Evolutionary conservation across 1,284 basidiomycete genomes (phyloP).

Genomic region (Ceratobasidium sp.): DNA sequence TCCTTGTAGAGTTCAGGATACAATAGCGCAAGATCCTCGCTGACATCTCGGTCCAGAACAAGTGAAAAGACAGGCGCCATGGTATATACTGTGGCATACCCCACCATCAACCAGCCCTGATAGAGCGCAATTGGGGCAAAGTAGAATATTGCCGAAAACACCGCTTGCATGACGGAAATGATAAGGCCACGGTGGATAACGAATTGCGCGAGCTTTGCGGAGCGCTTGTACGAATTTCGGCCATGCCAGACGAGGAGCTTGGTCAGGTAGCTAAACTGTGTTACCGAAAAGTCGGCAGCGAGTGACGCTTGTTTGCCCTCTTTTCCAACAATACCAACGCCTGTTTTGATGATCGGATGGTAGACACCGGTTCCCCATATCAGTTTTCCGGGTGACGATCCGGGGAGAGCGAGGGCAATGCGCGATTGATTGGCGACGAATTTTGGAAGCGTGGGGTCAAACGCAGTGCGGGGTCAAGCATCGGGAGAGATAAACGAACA

Average conservation of each 20-base stretch:
- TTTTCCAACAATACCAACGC: conserved; percentile 97
- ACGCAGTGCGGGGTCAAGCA: conserved; percentile 36
- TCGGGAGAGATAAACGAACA: conserved; percentile 1
- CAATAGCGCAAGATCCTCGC: conserved; percentile 90
- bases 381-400: conserved; percentile 31
- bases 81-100: conserved; percentile 97
- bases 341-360: conserved; percentile 52
- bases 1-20: conserved; percentile 99
- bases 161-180: conserved; percentile 97
- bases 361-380: conserved; percentile 24
- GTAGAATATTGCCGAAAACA: conserved; percentile 97
- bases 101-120: conserved; percentile 98
- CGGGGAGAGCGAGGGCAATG: conserved; percentile 22
- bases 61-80: conserved; percentile 99
- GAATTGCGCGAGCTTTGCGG: conserved; percentile 96
- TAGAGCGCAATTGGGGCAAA: conserved; percentile 98
- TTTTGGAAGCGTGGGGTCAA: too few relatives aligned
- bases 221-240: conserved; percentile 96
- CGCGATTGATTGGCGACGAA: conserved; percentile 19
- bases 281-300: conserved; percentile 97
- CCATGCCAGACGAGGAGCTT: conserved; percentile 98
- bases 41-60: conserved; percentile 95
- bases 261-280: conserved; percentile 93
- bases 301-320: conserved; percentile 98
- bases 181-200: conserved; percentile 98